These are phyloP conservation scores for Diversispora eburnea DNA, from an alignment of 192 early-diverging fungal species.

Conservation along the genomic window DNA sequence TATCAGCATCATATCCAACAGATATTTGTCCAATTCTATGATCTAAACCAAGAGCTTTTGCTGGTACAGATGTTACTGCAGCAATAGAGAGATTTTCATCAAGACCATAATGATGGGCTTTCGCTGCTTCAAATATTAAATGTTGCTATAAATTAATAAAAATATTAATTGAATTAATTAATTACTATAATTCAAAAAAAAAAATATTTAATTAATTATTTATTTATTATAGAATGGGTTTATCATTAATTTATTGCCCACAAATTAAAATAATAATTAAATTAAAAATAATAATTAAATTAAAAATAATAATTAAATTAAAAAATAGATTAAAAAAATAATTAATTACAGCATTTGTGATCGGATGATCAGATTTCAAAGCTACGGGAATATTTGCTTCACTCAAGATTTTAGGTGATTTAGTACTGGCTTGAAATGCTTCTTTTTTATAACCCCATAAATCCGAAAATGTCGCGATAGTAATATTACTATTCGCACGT, in stretches of 20 bases:
- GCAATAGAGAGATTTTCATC: slow-evolving; percentile 52
- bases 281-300: too few species aligned
- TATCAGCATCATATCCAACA: slow-evolving; percentile 73
- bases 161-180: background rate
- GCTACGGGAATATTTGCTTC: slow-evolving; percentile 72
- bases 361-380: slow-evolving; percentile 77
- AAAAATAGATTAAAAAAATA: too few species aligned
- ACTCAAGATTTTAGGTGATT: slow-evolving; percentile 55
- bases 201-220: too few species aligned
- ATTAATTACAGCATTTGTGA: slow-evolving; percentile 53
- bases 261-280: too few species aligned
- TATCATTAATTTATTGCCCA: too few species aligned
- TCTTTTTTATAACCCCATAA: slow-evolving; percentile 74
- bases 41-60: slow-evolving; percentile 61
- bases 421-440: slow-evolving; percentile 63
- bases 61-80: slow-evolving; percentile 70
- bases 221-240: too few species aligned
- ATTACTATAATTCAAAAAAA: too few species aligned
- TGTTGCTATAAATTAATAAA: slow-evolving; percentile 39
- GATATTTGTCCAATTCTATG: slow-evolving; percentile 63
- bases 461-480: slow-evolving; percentile 67
- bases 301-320: too few species aligned
- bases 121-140: slow-evolving; percentile 74
- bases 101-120: slow-evolving; percentile 69
- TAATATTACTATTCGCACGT: slow-evolving; percentile 56